phyloP scores from a whole-genome alignment of 2,329 filamentous ascomycete genomes.

The Claviceps lovelessii region DNA sequence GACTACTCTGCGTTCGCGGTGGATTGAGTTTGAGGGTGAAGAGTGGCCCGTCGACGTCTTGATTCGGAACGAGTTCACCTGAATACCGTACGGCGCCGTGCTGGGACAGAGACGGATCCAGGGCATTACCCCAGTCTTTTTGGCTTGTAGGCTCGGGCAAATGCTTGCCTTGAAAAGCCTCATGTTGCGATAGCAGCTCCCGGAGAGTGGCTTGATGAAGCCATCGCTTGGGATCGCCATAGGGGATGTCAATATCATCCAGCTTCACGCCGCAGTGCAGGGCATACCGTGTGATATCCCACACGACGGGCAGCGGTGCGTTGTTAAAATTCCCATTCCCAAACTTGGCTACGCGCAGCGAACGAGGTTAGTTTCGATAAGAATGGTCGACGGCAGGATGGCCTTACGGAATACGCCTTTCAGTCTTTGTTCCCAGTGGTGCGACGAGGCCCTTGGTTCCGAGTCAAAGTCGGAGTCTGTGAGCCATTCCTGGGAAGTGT shows the following conservation, averaged over 20 bases:
- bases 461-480: conserved; percentile 1
- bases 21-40: conserved; percentile 35
- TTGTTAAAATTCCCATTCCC: conserved; percentile 23
- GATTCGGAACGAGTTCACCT: conserved; percentile 26
- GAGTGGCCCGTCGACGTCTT: conserved; percentile 21
- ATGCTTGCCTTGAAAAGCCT: conserved; percentile 26
- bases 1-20: conserved; percentile 31
- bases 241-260: conserved; percentile 19
- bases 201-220: conserved; percentile 30
- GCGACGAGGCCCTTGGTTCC: too few relatives aligned
- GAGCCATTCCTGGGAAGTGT: conserved; percentile 9
- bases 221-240: conserved; percentile 22
- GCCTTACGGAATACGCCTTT: conserved; percentile 27
- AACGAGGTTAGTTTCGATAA: not conserved
- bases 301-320: conserved; percentile 34
- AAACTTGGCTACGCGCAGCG: conserved; percentile 19
- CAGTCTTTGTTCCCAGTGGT: conserved; percentile 15
- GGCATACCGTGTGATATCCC: conserved; percentile 37
- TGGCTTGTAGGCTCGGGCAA: conserved; percentile 33
- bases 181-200: conserved; percentile 23
- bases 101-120: conserved; percentile 21
- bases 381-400: not conserved
- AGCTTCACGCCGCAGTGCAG: conserved; percentile 30
- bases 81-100: conserved; percentile 28
- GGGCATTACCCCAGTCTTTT: conserved; percentile 31